Conservation (phyloP, 2,329 filamentous ascomycete genomes). For the Penicillium sp. region DNA sequence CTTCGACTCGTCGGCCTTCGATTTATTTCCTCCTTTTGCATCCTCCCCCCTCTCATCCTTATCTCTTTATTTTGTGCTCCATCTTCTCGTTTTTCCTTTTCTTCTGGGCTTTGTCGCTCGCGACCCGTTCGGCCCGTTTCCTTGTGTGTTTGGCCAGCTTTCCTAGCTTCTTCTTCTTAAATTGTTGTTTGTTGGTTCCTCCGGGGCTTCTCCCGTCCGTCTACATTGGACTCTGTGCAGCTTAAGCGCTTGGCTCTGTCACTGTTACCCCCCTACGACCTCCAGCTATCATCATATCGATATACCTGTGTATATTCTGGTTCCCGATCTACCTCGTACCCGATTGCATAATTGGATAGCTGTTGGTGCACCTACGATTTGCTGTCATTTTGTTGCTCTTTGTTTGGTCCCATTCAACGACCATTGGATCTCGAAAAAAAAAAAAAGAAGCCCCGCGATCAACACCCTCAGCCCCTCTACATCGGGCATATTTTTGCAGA, state of each 20-base stretch:
- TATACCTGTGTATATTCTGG: neutral
- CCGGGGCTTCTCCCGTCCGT: constrained; percentile 20
- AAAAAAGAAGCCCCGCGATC: constrained; percentile 1
- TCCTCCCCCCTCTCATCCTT: constrained; percentile 15
- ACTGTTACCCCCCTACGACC: constrained; percentile 20
- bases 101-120: constrained; percentile 37
- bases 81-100: constrained; percentile 25
- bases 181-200: constrained; percentile 20
- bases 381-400: constrained; percentile 22
- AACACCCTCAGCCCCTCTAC: neutral
- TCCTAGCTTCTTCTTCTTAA: constrained; percentile 7
- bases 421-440: neutral
- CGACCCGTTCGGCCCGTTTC: constrained; percentile 18
- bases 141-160: constrained; percentile 26
- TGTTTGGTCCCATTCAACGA: constrained; percentile 23
- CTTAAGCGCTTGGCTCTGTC: constrained; percentile 9
- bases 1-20: neutral
- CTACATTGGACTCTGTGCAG: constrained; percentile 25
- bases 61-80: constrained; percentile 27
- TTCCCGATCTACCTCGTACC: neutral
- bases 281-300: neutral
- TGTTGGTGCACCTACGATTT: constrained; percentile 4
- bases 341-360: neutral
- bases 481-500: neutral
- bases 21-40: constrained; percentile 8